Percentiles rank a stretch among this genome's conserved stretches.
Conservation (phyloP, 2,329 filamentous ascomycete genomes). For the Colletotrichum cuscutae region DNA sequence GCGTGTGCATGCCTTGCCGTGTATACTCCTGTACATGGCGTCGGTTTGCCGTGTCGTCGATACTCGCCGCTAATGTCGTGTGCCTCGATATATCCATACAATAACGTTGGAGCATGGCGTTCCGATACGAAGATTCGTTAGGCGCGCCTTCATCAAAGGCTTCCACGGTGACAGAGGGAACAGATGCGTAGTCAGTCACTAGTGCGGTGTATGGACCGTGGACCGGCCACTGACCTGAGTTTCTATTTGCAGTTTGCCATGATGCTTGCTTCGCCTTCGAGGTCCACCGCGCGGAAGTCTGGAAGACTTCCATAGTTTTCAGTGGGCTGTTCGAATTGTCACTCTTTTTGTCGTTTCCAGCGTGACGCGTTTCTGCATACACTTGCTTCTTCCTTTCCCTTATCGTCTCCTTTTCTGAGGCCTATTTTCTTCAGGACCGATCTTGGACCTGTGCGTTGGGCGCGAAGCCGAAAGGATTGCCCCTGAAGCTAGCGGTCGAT, state of each 20-base stretch:
- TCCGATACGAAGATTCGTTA: background rate
- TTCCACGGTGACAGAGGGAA: constrained; percentile 7
- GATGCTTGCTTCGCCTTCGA: constrained; percentile 1
- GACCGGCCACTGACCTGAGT: constrained; percentile 10
- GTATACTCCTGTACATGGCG: constrained; percentile 2
- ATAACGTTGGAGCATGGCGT: background rate
- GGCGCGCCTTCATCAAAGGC: background rate
- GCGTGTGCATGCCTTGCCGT: background rate
- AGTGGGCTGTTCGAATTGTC: background rate
- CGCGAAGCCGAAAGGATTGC: background rate
- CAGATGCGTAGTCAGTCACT: background rate
- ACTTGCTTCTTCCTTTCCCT: background rate
- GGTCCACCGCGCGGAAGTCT: constrained; percentile 12
- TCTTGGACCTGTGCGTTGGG: background rate
- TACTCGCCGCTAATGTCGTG: constrained; percentile 2
- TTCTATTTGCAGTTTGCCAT: constrained; percentile 17
- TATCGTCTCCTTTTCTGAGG: background rate
- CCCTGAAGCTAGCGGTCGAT: constrained; percentile 9
- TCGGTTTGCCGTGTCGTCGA: constrained; percentile 11
- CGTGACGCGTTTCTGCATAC: constrained; percentile 6
- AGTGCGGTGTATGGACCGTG: background rate
- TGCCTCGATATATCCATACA: background rate
- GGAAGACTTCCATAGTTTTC: constrained; percentile 13
- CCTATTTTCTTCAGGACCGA: constrained; percentile 4
- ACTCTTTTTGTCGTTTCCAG: constrained; percentile 2